Base-by-base conservation (phyloP, 495 filamentous ascomycete genomes). In the Pyrenula massariospora region DNA sequence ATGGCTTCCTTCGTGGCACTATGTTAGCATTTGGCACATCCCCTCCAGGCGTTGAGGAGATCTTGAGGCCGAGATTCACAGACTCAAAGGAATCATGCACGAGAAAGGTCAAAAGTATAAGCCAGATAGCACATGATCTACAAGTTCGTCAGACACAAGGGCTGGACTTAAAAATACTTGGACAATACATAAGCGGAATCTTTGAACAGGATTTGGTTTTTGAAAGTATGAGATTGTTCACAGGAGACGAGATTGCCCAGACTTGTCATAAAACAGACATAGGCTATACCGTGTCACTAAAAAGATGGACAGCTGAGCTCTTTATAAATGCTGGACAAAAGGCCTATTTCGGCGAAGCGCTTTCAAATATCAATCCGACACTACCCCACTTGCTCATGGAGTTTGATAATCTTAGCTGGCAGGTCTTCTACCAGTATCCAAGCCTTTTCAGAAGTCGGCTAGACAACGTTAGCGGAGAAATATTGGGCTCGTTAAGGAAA, bases 351-450 rank as follows among this genome's bases (percentile, higher is more conserved):
- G 68, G 65, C 5, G 60, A 67, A 25, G 19, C 19, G 3, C 25
- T 70, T n/a, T 36, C 57, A 3, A 24, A 65, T 20, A 55, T 64
- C n/a, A 47, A 63, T 2, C 66, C 67, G 10, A 36, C 65, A 12
- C 47, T 70, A 12, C 20, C 58, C 11, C 21, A 42, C 8, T 50
- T 42, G 15, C 62, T 66, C 54, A 23, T 58, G 55, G 48, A 22
- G 3, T 71, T 60, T 54, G 67, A 70, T 23, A 50, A 62, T 10
- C 31, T 59, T n/a, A 62, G 52, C 24, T 71, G 68, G 66, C 65
- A 61, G 58, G 50, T 65, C n/a, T 52, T 58, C 0, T 60, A 60
- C 24, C 52, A 50, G 52, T 57, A 31, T 0, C 58, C 54, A 11
- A 49, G 12, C n/a, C 62, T 52, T 24, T 53, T 49, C 21, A 55